Percentiles rank a stretch among this genome's conserved stretches.
Conservation (phyloP, 2,329 filamentous ascomycete species). For the Scytalidium sp. region DNA sequence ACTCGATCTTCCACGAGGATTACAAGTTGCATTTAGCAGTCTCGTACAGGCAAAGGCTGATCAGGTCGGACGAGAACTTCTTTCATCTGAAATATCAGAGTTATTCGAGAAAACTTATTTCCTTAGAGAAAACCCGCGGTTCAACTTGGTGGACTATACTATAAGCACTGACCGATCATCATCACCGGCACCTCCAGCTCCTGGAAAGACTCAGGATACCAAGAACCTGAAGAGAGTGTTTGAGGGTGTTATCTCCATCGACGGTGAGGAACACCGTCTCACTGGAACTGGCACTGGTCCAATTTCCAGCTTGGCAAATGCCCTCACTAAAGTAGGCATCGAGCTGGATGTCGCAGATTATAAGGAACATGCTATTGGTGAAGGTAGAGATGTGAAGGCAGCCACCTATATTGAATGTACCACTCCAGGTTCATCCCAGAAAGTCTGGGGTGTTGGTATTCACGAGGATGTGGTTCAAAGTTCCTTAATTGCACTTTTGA, state of each 20-base stretch:
- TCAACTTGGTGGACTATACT: constrained; percentile 86
- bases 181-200: constrained; percentile 66
- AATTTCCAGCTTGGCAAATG: constrained; percentile 83
- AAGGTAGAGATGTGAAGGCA: constrained; percentile 81
- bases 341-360: constrained; percentile 91
- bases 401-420: constrained; percentile 93
- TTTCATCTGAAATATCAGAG: constrained; percentile 76
- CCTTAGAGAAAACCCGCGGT: constrained; percentile 77
- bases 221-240: constrained; percentile 79
- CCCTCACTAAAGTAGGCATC: constrained; percentile 74
- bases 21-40: constrained; percentile 88
- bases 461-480: constrained; percentile 92
- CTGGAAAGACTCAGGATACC: constrained; percentile 72
- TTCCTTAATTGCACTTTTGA: constrained; percentile 80
- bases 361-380: constrained; percentile 91
- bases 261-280: constrained; percentile 75
- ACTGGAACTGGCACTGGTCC: constrained; percentile 84
- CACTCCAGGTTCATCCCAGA: constrained; percentile 61
- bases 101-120: constrained; percentile 91
- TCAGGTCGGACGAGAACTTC: constrained; percentile 75
- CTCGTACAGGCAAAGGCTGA: constrained; percentile 84
- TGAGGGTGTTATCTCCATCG: constrained; percentile 78
- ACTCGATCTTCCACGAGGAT: constrained; percentile 86
- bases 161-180: constrained; percentile 80
- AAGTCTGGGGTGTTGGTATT: constrained; percentile 87